These are phyloP conservation scores for Suhomyces bolitotheri DNA, from an alignment of 1,139 yeast genomes.

Conservation along the genomic window DNA sequence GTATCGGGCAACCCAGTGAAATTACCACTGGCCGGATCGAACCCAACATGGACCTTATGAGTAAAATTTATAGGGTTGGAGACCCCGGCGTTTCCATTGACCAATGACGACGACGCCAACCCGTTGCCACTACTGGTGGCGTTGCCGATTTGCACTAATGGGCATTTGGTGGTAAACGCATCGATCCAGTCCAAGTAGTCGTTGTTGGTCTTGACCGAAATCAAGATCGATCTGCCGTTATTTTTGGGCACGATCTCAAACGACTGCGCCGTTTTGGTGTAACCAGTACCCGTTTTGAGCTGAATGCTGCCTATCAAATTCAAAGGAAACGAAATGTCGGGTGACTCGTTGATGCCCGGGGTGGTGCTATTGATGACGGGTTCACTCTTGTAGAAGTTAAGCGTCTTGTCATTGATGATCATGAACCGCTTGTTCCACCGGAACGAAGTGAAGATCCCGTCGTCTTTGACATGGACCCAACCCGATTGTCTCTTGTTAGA, in stretches of 20 bases:
- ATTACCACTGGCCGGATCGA: conserved; percentile 68
- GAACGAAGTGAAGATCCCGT: conserved; percentile 75
- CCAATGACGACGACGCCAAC: conserved; percentile 14
- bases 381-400: conserved; percentile 77
- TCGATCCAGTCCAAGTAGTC: conserved; percentile 92
- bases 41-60: conserved; percentile 64
- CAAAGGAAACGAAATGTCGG: conserved; percentile 45
- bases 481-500: conserved; percentile 52
- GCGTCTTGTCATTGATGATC: conserved; percentile 70
- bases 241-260: conserved; percentile 74
- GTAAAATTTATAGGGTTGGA: conserved; percentile 78
- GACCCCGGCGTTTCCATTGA: conserved; percentile 59
- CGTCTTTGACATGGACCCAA: conserved; percentile 92
- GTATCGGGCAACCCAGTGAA: conserved; percentile 79
- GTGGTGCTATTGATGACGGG: conserved; percentile 22
- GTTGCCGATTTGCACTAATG: conserved; percentile 49
- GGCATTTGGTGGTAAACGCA: conserved; percentile 83
- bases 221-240: conserved; percentile 62
- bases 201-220: conserved; percentile 74
- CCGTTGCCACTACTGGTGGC: conserved; percentile 14
- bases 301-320: conserved; percentile 41
- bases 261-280: conserved; percentile 57
- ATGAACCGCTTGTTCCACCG: conserved; percentile 90
- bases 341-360: conserved; percentile 22
- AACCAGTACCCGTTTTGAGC: conserved; percentile 43